Evolutionary conservation across 805 yeast genomes (phyloP).

Genomic region (Wickerhamomyces silvicola): DNA sequence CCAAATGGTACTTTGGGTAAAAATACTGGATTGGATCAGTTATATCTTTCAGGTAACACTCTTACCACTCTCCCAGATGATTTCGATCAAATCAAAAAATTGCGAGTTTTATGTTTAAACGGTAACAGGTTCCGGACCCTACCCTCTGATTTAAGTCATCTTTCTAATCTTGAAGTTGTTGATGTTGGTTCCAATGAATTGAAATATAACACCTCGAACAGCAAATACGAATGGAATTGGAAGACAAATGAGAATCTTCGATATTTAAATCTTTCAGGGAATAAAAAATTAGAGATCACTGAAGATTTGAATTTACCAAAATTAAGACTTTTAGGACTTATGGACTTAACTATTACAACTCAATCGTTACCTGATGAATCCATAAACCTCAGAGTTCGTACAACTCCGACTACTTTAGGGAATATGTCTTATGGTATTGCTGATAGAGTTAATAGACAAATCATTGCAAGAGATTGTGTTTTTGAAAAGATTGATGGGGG

Average conservation of each 20-base stretch:
- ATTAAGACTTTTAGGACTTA: constrained; percentile 71
- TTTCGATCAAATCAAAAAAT: constrained; percentile 50
- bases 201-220: constrained; percentile 87
- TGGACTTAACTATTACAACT: constrained; percentile 92
- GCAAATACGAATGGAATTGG: constrained; percentile 99
- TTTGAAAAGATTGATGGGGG: constrained; percentile 83
- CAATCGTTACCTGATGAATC: constrained; percentile 86
- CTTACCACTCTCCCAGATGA: constrained; percentile 79
- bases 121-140: constrained; percentile 80
- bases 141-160: constrained; percentile 81
- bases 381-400: constrained; percentile 76
- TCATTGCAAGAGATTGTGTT: constrained; percentile 78
- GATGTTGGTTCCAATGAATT: constrained; percentile 90
- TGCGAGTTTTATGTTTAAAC: constrained; percentile 64
- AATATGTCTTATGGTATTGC: constrained; percentile 86
- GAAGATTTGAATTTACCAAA: constrained; percentile 72
- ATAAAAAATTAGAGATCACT: constrained; percentile 83
- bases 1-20: constrained; percentile 66
- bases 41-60: constrained; percentile 80
- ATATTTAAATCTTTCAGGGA: constrained; percentile 87
- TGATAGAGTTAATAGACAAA: constrained; percentile 69
- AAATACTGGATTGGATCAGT: constrained; percentile 48
- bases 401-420: constrained; percentile 76
- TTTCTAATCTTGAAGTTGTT: constrained; percentile 55
- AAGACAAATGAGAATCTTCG: constrained; percentile 68